These are phyloP conservation scores for Marasmius tenuissimus DNA, from an alignment of 1,284 basidiomycete species.

Conservation along the genomic window DNA sequence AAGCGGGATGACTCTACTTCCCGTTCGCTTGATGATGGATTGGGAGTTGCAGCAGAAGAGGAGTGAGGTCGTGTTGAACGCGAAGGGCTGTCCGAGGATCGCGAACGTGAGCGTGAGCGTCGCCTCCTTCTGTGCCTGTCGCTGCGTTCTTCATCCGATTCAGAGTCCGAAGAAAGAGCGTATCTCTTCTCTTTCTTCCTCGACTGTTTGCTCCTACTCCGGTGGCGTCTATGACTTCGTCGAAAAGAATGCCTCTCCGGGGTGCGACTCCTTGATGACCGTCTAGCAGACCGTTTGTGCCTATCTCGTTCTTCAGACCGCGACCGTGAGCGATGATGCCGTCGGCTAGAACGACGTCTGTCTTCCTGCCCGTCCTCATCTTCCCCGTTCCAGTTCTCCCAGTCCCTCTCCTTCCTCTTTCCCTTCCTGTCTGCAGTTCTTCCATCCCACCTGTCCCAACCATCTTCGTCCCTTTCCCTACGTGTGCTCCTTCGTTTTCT, in stretches of 20 bases:
- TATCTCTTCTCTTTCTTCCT: background rate
- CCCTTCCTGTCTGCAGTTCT: conserved; percentile 44
- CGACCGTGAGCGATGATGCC: conserved; percentile 16
- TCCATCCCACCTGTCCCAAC: conserved; percentile 50
- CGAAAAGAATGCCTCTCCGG: background rate
- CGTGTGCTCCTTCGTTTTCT: conserved; percentile 43
- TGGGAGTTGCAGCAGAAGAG: background rate
- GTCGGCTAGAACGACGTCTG: conserved; percentile 21
- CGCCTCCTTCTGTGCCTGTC: background rate
- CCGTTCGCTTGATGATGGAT: conserved; percentile 18
- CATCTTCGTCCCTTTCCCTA: conserved; percentile 26
- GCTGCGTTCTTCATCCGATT: background rate
- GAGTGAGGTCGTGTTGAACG: background rate
- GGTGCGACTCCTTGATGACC: background rate
- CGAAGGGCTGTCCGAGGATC: background rate
- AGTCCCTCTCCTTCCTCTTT: conserved; percentile 41
- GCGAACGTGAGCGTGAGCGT: background rate
- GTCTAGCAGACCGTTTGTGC: background rate
- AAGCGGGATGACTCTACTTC: conserved; percentile 3
- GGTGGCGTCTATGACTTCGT: conserved; percentile 11
- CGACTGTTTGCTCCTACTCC: conserved; percentile 1
- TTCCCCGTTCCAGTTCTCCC: conserved; percentile 40
- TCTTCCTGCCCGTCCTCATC: conserved; percentile 28
- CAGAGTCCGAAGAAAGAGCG: conserved; percentile 5
- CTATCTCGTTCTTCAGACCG: conserved; percentile 1